Conservation (phyloP, 768 basidiomycete genomes). For the Boletus rubroflammeus region DNA sequence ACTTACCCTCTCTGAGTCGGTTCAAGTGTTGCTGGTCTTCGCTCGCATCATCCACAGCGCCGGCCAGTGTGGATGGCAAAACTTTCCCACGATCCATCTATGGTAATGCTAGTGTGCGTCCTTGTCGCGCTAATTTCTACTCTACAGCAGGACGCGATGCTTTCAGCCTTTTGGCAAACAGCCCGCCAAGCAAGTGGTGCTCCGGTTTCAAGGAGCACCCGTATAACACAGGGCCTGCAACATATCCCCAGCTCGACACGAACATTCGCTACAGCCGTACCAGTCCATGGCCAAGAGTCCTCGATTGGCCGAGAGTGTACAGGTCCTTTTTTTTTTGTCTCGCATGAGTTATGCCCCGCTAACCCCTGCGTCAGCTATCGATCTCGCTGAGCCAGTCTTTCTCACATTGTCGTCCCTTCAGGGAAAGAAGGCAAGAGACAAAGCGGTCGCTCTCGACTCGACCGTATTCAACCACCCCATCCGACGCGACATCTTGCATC, state of each 20-base stretch:
- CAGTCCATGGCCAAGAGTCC: not conserved
- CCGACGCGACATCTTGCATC: constrained; percentile 88
- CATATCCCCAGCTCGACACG: constrained; percentile 2
- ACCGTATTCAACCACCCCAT: constrained; percentile 87
- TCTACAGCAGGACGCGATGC: constrained; percentile 12
- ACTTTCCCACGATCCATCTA: constrained; percentile 27
- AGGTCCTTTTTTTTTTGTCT: constrained; percentile 16
- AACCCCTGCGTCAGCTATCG: constrained; percentile 30
- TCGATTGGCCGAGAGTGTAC: constrained; percentile 1
- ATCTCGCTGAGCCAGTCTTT: constrained; percentile 48
- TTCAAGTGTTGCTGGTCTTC: constrained; percentile 25
- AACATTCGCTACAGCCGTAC: constrained; percentile 10
- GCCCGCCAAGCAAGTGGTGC: constrained; percentile 10
- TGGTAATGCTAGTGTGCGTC: constrained; percentile 9
- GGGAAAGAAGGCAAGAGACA: constrained; percentile 39
- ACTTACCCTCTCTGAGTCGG: constrained; percentile 41
- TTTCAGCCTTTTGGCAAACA: constrained; percentile 15
- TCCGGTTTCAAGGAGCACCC: not conserved
- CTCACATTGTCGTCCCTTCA: constrained; percentile 58
- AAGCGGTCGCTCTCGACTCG: constrained; percentile 64
- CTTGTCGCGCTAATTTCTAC: not conserved
- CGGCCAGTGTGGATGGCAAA: not conserved
- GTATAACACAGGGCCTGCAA: not conserved
- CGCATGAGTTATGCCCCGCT: constrained; percentile 7
- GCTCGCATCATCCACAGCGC: not conserved